Conservation (phyloP, 352 stramenopile species). For the Thraustotheca clavata region DNA sequence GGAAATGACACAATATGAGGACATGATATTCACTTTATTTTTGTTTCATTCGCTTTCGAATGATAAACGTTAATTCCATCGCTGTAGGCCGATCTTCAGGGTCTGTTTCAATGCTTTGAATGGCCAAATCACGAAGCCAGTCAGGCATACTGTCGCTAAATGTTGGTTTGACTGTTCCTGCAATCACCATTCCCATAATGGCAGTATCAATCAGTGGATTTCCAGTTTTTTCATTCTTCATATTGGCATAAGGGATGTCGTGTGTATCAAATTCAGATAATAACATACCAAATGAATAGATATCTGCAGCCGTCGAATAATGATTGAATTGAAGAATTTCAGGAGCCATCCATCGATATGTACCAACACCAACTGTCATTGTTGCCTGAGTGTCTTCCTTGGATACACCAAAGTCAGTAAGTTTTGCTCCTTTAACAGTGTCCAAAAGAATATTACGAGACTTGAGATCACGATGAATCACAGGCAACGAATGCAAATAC, state of each 20-base stretch:
- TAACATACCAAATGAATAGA: slow-evolving; percentile 18
- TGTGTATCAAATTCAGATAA: slow-evolving; percentile 16
- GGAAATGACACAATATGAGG: too few relatives aligned
- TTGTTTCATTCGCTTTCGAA: slow-evolving; percentile 2
- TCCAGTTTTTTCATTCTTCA: slow-evolving; percentile 17
- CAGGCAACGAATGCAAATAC: slow-evolving; percentile 39
- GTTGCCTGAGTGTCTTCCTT: slow-evolving; percentile 21
- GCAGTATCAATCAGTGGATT: slow-evolving; percentile 18
- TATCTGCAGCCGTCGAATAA: slow-evolving; percentile 15
- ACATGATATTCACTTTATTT: too few relatives aligned
- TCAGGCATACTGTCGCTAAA: slow-evolving; percentile 12
- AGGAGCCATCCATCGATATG: slow-evolving; percentile 20
- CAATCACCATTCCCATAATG: slow-evolving; percentile 22
- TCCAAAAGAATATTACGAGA: slow-evolving; percentile 9
- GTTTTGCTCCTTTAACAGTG: slow-evolving; percentile 6
- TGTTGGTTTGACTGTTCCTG: slow-evolving; percentile 15
- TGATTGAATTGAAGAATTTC: slow-evolving; percentile 21
- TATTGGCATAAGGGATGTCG: slow-evolving; percentile 20
- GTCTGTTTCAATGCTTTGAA: slow-evolving; percentile 11
- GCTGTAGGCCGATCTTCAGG: slow-evolving; percentile 13
- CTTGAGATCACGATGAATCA: slow-evolving; percentile 21
- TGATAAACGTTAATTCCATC: background rate
- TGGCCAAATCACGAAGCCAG: slow-evolving; percentile 1
- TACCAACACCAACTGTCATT: slow-evolving; percentile 19
- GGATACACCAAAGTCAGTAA: slow-evolving; percentile 29